Evolutionary conservation across 1,139 yeast genomes (phyloP), one percentile per base, ranked within the genome.

Genomic region (Saccharomyces hybrid): DNA sequence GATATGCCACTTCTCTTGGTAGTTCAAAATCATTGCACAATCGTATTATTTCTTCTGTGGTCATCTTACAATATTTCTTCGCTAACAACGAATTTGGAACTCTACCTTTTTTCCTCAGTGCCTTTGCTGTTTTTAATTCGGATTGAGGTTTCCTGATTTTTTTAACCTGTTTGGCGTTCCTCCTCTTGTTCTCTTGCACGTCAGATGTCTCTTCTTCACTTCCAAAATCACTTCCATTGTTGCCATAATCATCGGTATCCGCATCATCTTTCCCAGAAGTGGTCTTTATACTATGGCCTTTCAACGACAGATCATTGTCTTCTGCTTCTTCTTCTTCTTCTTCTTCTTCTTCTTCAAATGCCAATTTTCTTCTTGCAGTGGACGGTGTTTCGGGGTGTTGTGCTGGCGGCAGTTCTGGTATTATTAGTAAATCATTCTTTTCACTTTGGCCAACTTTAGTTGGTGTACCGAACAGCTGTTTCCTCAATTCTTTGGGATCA

Each of bases 1-100:
- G 69, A 31, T 75, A 73, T 0, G 88, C 80, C 4, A 79, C 71
- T 0, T 75, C 73, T 12, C 77, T 73, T 0, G 88, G 88, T 31
- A 85, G 73, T 64, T 80, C 81, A 64, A 85, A 84, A 56, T 78
- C 76, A 63, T 84, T 84, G 62, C 88, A 84, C 50, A 83, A 75
- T 2, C 81, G 71, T 2, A 84, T 76, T 48, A 84, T 74, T 52
- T 81, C 83, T 2, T 78, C 75, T 0, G 84, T 75, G 0, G 77
- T 60, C 32, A 74, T 62, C 47, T 67, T 68, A 54, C 58, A 59
- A 55, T 62, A 63, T 29, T 60, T 63, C 49, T 62, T 65, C 34
- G 55, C 54, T 19, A 68, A 56, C 19, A 67, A 57, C 44, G 9
- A 56, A 50, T 32, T 48, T 48, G 7, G 54, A 44, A 19, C 48